Conservation (phyloP, 148 eudicot genomes). For the Fagopyrum esculentum region DNA sequence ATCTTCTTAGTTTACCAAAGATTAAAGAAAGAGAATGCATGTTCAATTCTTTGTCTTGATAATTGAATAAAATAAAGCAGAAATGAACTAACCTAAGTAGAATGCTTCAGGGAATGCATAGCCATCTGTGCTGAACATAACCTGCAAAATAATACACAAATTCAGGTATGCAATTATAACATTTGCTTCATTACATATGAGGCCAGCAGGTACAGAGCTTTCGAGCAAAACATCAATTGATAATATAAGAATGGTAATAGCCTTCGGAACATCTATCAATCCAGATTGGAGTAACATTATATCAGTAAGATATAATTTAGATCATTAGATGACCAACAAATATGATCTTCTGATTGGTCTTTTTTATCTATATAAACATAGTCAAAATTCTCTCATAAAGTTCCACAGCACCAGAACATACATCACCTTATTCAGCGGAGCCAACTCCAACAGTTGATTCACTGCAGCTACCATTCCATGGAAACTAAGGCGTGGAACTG, state of each 20-base stretch:
- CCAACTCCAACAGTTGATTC: constrained; percentile 85
- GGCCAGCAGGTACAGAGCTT: background rate
- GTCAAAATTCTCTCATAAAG: background rate
- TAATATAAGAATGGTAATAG: no score
- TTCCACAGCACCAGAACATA: constrained; percentile 3
- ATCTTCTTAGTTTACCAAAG: background rate
- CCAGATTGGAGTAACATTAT: no score
- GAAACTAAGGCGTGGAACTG: constrained; percentile 69
- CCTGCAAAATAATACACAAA: constrained; percentile 39
- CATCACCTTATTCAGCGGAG: constrained; percentile 84
- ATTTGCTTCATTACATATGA: background rate
- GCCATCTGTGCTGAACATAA: constrained; percentile 98
- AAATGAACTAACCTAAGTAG: constrained; percentile 63
- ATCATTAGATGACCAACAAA: no score
- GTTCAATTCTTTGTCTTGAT: background rate
- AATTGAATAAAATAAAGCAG: background rate
- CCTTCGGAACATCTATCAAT: no score
- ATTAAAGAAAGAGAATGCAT: background rate
- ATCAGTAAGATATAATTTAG: no score
- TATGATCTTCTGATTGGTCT: background rate
- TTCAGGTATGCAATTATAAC: constrained; percentile 8
- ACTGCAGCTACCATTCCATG: constrained; percentile 86
- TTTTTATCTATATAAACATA: background rate
- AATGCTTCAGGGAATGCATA: constrained; percentile 80
- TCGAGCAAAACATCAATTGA: background rate